These are phyloP conservation scores for Gentiana straminea DNA, from an alignment of 257 asterid genomes.

Conservation along the genomic window DNA sequence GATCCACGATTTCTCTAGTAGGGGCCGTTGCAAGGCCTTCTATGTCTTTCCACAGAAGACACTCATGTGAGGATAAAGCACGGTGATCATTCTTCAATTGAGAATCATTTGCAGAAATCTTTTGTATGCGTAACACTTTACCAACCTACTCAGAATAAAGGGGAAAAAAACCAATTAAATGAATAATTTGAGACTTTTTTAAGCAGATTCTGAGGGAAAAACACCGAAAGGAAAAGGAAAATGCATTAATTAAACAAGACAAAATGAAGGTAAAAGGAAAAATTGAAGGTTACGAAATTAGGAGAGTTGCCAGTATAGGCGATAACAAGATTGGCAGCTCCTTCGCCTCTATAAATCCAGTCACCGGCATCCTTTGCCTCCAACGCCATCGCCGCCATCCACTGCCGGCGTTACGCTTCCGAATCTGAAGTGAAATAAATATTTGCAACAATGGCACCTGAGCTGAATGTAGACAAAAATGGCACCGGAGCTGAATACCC, in stretches of 20 bases:
- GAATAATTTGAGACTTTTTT: not conserved
- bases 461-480: too few species aligned
- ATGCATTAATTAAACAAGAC: not conserved
- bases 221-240: not conserved
- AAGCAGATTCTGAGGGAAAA: not conserved
- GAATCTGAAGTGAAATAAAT: too few species aligned
- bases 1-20: conserved; percentile 60
- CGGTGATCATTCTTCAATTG: conserved; percentile 38
- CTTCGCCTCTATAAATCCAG: conserved; percentile 95
- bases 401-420: conserved; percentile 9
- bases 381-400: conserved; percentile 50
- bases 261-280: not conserved
- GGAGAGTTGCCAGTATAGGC: conserved; percentile 69
- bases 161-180: not conserved
- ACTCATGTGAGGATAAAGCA: conserved; percentile 44
- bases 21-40: conserved; percentile 62
- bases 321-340: conserved; percentile 80
- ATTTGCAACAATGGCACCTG: too few species aligned
- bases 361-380: conserved; percentile 59
- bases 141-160: conserved; percentile 43
- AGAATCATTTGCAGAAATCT: conserved; percentile 43
- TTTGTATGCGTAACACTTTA: conserved; percentile 72
- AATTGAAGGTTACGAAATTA: conserved; percentile 34
- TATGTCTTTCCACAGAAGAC: conserved; percentile 52
- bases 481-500: too few species aligned